A percentile compares a stretch with the other conserved stretches of the same genome.
These are phyloP conservation scores for Fomitopsis schrenkii DNA, from an alignment of 1,284 basidiomycete species.

Conservation along the genomic window DNA sequence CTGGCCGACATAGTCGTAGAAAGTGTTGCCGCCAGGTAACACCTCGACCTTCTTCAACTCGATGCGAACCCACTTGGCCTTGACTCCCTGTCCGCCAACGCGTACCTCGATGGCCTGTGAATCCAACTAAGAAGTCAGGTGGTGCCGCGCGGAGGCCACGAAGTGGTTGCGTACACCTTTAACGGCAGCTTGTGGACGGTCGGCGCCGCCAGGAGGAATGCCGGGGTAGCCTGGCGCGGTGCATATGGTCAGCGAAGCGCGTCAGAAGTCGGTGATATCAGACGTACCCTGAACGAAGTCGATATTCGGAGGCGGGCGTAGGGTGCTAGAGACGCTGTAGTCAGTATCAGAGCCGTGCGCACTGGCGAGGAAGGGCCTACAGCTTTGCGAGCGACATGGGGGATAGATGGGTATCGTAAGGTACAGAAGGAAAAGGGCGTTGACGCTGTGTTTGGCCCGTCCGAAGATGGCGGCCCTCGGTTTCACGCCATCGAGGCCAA, in stretches of 20 bases:
- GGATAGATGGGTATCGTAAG: conserved; percentile 15
- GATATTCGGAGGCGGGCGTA: conserved; percentile 78
- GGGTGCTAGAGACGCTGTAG: conserved; percentile 41
- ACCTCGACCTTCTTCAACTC: conserved; percentile 86
- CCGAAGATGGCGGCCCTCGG: neutral
- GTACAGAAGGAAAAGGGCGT: conserved; percentile 1
- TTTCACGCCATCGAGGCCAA: neutral
- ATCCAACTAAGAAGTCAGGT: neutral
- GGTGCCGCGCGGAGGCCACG: neutral
- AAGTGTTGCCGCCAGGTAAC: conserved; percentile 71
- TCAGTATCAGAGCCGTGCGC: neutral
- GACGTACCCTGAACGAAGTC: conserved; percentile 74
- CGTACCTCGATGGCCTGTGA: conserved; percentile 79
- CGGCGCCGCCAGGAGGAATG: conserved; percentile 65
- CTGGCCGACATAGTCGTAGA: conserved; percentile 68
- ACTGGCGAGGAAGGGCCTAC: neutral
- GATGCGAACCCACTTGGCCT: conserved; percentile 86
- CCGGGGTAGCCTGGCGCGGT: conserved; percentile 66
- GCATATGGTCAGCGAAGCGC: conserved; percentile 7
- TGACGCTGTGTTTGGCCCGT: neutral
- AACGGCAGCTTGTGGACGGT: conserved; percentile 73
- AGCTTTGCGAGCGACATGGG: conserved; percentile 19
- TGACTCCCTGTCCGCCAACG: conserved; percentile 67
- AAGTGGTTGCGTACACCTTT: conserved; percentile 62
- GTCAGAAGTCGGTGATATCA: conserved; percentile 3